phyloP scores from a whole-genome alignment of 23 red algal genomes.

The Gracilaria caudata region DNA sequence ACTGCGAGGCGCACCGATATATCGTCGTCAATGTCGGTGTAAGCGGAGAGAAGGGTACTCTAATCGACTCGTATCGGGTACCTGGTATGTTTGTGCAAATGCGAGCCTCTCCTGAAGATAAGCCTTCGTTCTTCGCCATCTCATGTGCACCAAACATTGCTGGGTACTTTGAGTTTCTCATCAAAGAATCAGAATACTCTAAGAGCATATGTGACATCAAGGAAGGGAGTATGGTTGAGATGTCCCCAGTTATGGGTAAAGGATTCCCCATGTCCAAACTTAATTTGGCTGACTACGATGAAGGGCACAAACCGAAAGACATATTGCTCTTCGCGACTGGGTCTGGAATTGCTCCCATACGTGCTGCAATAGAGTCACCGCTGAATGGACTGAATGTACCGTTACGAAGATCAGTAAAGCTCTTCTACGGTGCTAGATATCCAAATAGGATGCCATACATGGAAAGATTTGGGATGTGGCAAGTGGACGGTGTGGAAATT shows the following conservation, averaged over 20 bases:
- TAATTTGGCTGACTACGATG: slow-evolving; percentile 23
- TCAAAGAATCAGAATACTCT: slow-evolving; percentile 65
- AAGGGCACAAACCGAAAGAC: slow-evolving; percentile 46
- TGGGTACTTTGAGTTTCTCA: slow-evolving; percentile 85
- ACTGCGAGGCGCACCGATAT: slow-evolving; percentile 60
- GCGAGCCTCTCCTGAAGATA: slow-evolving; percentile 32
- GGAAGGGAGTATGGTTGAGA: slow-evolving; percentile 60
- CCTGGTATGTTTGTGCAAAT: slow-evolving; percentile 88
- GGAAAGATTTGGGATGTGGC: slow-evolving; percentile 81
- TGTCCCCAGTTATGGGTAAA: slow-evolving; percentile 74
- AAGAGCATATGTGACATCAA: slow-evolving; percentile 31
- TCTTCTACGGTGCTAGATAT: slow-evolving; percentile 88
- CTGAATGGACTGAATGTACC: slow-evolving; percentile 66
- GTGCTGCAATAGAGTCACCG: slow-evolving; percentile 76
- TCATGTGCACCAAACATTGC: slow-evolving; percentile 75
- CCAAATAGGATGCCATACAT: slow-evolving; percentile 76
- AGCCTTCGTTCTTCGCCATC: slow-evolving; percentile 75
- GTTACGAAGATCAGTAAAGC: slow-evolving; percentile 56
- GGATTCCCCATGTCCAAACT: slow-evolving; percentile 73
- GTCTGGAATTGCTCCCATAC: slow-evolving; percentile 91
- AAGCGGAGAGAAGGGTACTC: slow-evolving; percentile 63
- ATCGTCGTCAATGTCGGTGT: slow-evolving; percentile 80
- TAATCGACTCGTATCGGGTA: slow-evolving; percentile 76
- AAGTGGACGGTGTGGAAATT: slow-evolving; percentile 77
- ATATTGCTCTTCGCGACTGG: slow-evolving; percentile 90